Percentiles rank a stretch among this genome's conserved stretches.
phyloP scores from a whole-genome alignment of 73 alveolate genomes.

The Tetrahymena thermophila region DNA sequence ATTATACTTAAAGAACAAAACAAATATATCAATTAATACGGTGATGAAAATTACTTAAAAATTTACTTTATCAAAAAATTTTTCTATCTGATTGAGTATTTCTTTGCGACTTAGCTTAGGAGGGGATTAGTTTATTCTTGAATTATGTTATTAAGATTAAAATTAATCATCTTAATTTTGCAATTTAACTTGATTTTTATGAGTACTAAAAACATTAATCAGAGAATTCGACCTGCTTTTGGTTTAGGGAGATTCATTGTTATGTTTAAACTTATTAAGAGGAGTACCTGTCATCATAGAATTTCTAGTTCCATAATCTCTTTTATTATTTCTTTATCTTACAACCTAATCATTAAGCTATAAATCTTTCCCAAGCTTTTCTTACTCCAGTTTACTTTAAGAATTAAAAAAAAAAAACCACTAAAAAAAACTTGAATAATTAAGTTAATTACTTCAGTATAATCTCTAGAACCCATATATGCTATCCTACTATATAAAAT shows the following conservation, averaged over 20 bases:
- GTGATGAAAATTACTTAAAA: no score
- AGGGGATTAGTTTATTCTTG: background rate
- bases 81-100: background rate
- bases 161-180: background rate
- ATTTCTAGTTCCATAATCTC: background rate
- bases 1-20: background rate
- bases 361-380: background rate
- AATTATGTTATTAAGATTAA: no score
- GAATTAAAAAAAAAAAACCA: background rate
- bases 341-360: background rate
- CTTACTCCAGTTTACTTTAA: background rate
- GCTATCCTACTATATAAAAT: background rate
- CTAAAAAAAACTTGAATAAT: background rate
- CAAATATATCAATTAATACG: background rate
- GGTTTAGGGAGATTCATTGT: background rate
- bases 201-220: background rate
- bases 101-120: background rate
- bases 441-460: background rate
- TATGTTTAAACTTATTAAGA: no score
- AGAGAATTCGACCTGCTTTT: background rate
- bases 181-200: background rate
- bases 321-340: no score
- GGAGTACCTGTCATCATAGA: background rate
- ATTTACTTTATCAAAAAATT: background rate
- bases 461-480: background rate